These are phyloP conservation scores for Tripterygium wilfordii DNA, from an alignment of 177 flowering plant species.

Conservation along the genomic window DNA sequence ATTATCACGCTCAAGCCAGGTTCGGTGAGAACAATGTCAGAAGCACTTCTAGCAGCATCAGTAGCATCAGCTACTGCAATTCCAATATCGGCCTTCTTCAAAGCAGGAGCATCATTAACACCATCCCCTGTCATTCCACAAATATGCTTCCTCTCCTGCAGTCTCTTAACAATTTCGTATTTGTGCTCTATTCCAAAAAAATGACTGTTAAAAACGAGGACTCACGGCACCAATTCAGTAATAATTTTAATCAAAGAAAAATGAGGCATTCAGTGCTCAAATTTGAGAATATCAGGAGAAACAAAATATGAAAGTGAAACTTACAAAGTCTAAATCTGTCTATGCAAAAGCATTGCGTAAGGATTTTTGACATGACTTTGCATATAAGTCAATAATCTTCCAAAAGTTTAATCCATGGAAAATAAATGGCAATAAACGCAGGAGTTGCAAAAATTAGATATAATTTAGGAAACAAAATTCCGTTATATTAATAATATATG, in stretches of 20 bases:
- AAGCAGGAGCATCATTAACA: conserved; percentile 94
- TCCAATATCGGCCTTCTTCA: conserved; percentile 93
- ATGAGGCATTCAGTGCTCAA: too few relatives aligned
- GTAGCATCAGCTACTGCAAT: conserved; percentile 96
- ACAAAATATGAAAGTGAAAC: neutral
- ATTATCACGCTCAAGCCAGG: conserved; percentile 90
- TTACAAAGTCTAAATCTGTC: neutral
- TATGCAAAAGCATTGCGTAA: too few relatives aligned
- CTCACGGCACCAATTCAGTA: too few relatives aligned
- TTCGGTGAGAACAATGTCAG: conserved; percentile 90
- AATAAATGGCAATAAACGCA: too few relatives aligned
- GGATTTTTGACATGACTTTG: too few relatives aligned
- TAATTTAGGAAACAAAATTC: too few relatives aligned
- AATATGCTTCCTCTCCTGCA: conserved; percentile 85
- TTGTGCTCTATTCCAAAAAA: conserved; percentile 39
- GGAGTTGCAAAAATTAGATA: too few relatives aligned
- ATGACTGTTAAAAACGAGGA: neutral
- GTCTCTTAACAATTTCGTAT: conserved; percentile 82
- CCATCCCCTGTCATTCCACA: conserved; percentile 99
- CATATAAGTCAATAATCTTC: too few relatives aligned
- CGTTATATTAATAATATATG: too few relatives aligned
- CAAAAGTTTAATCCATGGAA: too few relatives aligned
- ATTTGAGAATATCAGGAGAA: too few relatives aligned
- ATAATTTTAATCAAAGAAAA: too few relatives aligned
- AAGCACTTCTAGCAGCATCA: conserved; percentile 96